phyloP scores from a whole-genome alignment of 2,329 filamentous ascomycete species.

The Juglanconis sp. region DNA sequence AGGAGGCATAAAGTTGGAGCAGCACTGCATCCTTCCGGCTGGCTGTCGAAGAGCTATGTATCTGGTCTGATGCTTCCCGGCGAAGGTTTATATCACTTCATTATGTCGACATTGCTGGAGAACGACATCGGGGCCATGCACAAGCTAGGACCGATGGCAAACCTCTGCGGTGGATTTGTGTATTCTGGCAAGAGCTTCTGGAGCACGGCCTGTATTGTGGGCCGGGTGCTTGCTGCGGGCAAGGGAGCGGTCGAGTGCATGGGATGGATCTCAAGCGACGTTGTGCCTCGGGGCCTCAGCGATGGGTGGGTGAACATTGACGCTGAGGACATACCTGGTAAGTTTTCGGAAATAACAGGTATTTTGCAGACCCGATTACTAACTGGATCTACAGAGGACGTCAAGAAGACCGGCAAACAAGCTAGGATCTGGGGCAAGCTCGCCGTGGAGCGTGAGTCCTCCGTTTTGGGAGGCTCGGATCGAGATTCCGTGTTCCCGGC shows the following conservation, averaged over 20 bases:
- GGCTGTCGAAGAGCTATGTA: conserved; percentile 66
- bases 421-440: conserved; percentile 61
- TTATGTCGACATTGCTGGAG: conserved; percentile 65
- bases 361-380: neutral
- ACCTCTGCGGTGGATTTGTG: conserved; percentile 62
- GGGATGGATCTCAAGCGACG: conserved; percentile 65
- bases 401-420: conserved; percentile 49
- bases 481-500: conserved; percentile 52
- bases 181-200: conserved; percentile 65
- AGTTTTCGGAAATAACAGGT: conserved; percentile 19
- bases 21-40: conserved; percentile 57
- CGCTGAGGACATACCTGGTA: conserved; percentile 51
- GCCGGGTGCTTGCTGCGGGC: conserved; percentile 61
- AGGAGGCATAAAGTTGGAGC: conserved; percentile 55
- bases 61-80: conserved; percentile 64
- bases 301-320: conserved; percentile 61
- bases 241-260: conserved; percentile 62
- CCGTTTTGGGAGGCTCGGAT: conserved; percentile 57
- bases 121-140: conserved; percentile 58
- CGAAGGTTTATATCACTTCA: conserved; percentile 58
- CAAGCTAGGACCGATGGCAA: conserved; percentile 58
- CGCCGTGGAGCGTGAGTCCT: conserved; percentile 56
- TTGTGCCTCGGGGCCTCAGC: conserved; percentile 47
- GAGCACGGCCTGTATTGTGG: conserved; percentile 65
- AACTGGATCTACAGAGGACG: conserved; percentile 37